phyloP scores from a whole-genome alignment of 768 basidiomycete species.

The Psilocybe subaeruginosa region DNA sequence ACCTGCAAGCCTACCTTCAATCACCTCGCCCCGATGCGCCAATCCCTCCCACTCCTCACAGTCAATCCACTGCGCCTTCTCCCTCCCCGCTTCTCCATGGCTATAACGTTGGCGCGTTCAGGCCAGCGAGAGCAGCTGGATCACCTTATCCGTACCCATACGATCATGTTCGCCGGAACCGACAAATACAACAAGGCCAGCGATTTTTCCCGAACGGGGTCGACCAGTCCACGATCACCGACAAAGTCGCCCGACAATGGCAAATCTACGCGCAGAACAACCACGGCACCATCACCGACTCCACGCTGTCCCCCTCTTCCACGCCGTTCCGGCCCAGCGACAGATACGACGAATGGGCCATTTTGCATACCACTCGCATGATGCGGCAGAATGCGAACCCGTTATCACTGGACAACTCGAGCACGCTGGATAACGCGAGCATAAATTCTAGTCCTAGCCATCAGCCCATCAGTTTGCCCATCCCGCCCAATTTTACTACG shows the following conservation, averaged over 20 bases:
- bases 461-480: slow-evolving; percentile 61
- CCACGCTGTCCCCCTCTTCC: slow-evolving; percentile 75
- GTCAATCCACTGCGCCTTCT: slow-evolving; percentile 72
- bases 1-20: slow-evolving; percentile 61
- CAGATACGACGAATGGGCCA: slow-evolving; percentile 75
- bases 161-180: slow-evolving; percentile 66
- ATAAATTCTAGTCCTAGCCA: slow-evolving; percentile 75
- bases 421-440: slow-evolving; percentile 51
- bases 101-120: slow-evolving; percentile 41
- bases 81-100: slow-evolving; percentile 68
- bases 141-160: slow-evolving; percentile 85
- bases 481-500: slow-evolving; percentile 43
- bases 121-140: slow-evolving; percentile 60
- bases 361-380: slow-evolving; percentile 57
- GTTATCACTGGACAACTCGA: slow-evolving; percentile 18
- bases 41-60: slow-evolving; percentile 79
- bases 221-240: slow-evolving; percentile 55
- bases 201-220: slow-evolving; percentile 31
- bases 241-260: slow-evolving; percentile 77
- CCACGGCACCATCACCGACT: slow-evolving; percentile 62
- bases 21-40: slow-evolving; percentile 72
- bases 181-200: slow-evolving; percentile 37
- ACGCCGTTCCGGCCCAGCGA: slow-evolving; percentile 68
- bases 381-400: slow-evolving; percentile 28
- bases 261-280: slow-evolving; percentile 79